Percentiles rank a stretch among this genome's conserved stretches.
Evolutionary conservation across 2,329 filamentous ascomycete genomes (phyloP).

Genomic region (Alternaria ethzedia): DNA sequence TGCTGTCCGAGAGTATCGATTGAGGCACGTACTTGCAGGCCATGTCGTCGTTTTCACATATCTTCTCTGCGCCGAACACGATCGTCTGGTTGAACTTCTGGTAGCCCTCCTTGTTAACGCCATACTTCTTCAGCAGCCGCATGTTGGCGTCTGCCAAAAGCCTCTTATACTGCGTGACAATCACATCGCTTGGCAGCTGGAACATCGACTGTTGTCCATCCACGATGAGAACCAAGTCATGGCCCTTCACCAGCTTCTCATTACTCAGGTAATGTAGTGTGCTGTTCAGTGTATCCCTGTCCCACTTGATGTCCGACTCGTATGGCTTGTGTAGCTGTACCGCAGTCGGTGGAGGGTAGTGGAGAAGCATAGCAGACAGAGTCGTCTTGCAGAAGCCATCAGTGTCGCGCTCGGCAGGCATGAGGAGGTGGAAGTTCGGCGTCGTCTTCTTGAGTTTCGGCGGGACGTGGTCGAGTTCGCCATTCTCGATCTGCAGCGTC

Average conservation of each 20-base stretch:
- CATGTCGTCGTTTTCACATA: slow-evolving; percentile 57
- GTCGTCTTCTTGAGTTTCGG: slow-evolving; percentile 40
- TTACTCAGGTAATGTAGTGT: slow-evolving; percentile 58
- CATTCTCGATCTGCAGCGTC: slow-evolving; percentile 44
- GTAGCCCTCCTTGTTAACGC: slow-evolving; percentile 29
- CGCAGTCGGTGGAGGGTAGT: slow-evolving; percentile 64
- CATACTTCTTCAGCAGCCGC: slow-evolving; percentile 59
- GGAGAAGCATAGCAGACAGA: slow-evolving; percentile 63
- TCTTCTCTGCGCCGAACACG: slow-evolving; percentile 63
- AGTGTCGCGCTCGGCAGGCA: slow-evolving; percentile 58
- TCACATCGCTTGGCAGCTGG: slow-evolving; percentile 67
- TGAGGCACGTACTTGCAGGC: slow-evolving; percentile 62
- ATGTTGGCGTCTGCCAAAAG: slow-evolving; percentile 61
- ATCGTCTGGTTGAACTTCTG: slow-evolving; percentile 58
- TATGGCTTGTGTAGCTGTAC: slow-evolving; percentile 53
- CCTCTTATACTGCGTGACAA: slow-evolving; percentile 67
- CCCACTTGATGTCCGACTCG: slow-evolving; percentile 36
- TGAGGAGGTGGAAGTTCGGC: slow-evolving; percentile 61
- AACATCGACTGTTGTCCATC: slow-evolving; percentile 71
- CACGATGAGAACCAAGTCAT: slow-evolving; percentile 68
- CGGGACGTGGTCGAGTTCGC: slow-evolving; percentile 35
- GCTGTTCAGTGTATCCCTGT: slow-evolving; percentile 55
- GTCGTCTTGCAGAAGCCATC: slow-evolving; percentile 63
- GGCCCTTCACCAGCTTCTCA: slow-evolving; percentile 57
- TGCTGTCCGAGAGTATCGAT: slow-evolving; percentile 58